Conservation (phyloP, 768 basidiomycete genomes). For the Podaxis sp. region DNA sequence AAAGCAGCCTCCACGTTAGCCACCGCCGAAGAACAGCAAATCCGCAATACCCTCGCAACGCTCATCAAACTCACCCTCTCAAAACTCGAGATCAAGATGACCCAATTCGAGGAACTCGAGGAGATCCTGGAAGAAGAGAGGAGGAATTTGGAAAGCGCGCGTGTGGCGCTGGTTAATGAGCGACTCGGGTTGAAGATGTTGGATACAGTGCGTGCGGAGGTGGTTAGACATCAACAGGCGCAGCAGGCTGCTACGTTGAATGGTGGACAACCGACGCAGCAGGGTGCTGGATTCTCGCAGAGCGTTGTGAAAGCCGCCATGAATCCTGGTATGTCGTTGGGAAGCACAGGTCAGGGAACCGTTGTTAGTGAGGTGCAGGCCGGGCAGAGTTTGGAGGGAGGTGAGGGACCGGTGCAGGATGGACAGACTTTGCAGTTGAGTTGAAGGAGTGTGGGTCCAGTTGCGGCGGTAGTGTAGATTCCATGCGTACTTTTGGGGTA, state of each 20-base stretch:
- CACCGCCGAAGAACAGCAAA: conserved; percentile 77
- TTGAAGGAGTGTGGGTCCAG: conserved; percentile 18
- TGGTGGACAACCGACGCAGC: conserved; percentile 27
- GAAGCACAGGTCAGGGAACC: conserved; percentile 62
- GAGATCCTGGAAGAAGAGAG: conserved; percentile 90
- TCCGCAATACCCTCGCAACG: conserved; percentile 74
- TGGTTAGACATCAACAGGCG: conserved; percentile 26
- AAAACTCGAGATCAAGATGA: conserved; percentile 94
- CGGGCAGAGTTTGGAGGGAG: conserved; percentile 46
- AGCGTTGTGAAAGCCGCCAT: conserved; percentile 22
- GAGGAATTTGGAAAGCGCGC: conserved; percentile 77
- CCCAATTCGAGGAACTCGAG: conserved; percentile 93
- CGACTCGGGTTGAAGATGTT: conserved; percentile 70
- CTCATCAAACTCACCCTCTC: conserved; percentile 82
- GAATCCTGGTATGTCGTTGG: conserved; percentile 37
- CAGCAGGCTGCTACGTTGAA: conserved; percentile 38
- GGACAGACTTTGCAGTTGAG: conserved; percentile 54
- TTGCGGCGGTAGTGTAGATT: neutral
- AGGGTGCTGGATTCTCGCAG: conserved; percentile 23
- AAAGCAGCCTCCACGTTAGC: conserved; percentile 82
- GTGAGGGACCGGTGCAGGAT: conserved; percentile 54
- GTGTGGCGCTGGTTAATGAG: conserved; percentile 79
- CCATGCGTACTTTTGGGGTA: too few species aligned
- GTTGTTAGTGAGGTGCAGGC: conserved; percentile 52
- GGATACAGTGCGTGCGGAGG: conserved; percentile 64